Conservation (phyloP, 2,329 filamentous ascomycete species). For the Sordariomycetes sp. region DNA sequence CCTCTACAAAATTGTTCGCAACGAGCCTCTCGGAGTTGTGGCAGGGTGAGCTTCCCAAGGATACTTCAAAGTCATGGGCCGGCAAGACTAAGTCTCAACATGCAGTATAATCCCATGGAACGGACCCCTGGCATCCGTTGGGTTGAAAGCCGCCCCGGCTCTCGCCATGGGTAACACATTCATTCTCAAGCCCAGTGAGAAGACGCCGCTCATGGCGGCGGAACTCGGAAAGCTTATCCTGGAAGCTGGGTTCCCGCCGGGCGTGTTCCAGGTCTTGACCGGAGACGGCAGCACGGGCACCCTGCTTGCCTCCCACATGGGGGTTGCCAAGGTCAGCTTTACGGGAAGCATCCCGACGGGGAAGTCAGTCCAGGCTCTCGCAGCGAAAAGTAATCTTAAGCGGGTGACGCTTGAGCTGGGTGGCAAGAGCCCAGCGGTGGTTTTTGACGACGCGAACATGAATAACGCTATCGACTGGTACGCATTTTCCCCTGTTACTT, state of each 20-base stretch:
- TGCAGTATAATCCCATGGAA: conserved; percentile 68
- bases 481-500: too few species aligned
- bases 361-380: conserved; percentile 53
- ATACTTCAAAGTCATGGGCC: neutral
- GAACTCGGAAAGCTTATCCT: conserved; percentile 2
- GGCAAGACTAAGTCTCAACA: too few species aligned
- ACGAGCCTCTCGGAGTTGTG: conserved; percentile 21
- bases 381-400: conserved; percentile 30
- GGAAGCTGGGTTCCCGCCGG: conserved; percentile 6
- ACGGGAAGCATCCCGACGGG: conserved; percentile 58
- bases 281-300: conserved; percentile 3
- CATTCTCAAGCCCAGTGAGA: neutral
- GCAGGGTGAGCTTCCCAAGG: conserved; percentile 6
- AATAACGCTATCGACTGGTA: conserved; percentile 67
- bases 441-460: conserved; percentile 90
- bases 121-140: conserved; percentile 64
- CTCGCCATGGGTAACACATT: neutral
- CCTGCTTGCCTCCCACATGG: conserved; percentile 4
- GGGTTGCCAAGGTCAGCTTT: conserved; percentile 50
- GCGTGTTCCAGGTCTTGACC: conserved; percentile 4
- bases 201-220: neutral
- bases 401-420: conserved; percentile 32
- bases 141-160: conserved; percentile 15
- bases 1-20: conserved; percentile 26
- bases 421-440: conserved; percentile 51